Evolutionary conservation across 2,329 filamentous ascomycete genomes (phyloP).

Genomic region (Trichoderma sp.): DNA sequence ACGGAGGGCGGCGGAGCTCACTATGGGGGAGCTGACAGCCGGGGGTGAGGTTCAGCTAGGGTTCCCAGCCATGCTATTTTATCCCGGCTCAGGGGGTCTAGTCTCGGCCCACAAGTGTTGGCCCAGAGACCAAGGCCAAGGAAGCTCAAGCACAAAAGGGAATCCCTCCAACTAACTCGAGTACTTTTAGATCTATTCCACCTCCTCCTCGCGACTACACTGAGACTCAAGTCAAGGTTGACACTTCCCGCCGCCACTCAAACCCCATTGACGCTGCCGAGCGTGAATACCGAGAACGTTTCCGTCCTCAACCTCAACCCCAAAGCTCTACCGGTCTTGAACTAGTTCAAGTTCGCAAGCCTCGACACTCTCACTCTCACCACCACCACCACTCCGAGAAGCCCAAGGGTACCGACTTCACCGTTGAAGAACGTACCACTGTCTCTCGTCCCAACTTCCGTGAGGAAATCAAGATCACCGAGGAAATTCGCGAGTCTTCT

Average conservation of each 20-base stretch:
- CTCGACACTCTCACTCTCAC: background rate
- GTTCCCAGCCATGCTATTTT: conserved; percentile 23
- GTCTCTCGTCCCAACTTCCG: conserved; percentile 50
- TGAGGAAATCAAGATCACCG: conserved; percentile 61
- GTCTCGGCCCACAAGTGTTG: conserved; percentile 29
- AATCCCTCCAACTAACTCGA: conserved; percentile 29
- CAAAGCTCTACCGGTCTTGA: conserved; percentile 9
- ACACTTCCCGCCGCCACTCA: conserved; percentile 45
- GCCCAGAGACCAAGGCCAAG: conserved; percentile 30
- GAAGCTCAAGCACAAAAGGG: conserved; percentile 32
- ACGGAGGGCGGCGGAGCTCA: conserved; percentile 21
- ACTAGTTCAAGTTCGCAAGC: conserved; percentile 7
- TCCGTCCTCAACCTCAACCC: conserved; percentile 35
- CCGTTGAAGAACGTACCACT: conserved; percentile 40
- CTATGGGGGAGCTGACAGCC: conserved; percentile 22
- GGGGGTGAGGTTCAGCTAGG: conserved; percentile 24
- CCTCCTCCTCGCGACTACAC: conserved; percentile 50
- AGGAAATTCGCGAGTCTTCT: conserved; percentile 64
- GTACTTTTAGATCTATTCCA: conserved; percentile 36
- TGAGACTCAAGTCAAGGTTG: conserved; percentile 67
- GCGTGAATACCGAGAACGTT: conserved; percentile 64
- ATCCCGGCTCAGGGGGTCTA: conserved; percentile 30
- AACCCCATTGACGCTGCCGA: conserved; percentile 64
- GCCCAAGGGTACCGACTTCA: conserved; percentile 40
- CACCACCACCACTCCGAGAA: conserved; percentile 29